Evolutionary conservation across 1,284 basidiomycete genomes (phyloP).

Genomic region (Rhodotorula sp.): DNA sequence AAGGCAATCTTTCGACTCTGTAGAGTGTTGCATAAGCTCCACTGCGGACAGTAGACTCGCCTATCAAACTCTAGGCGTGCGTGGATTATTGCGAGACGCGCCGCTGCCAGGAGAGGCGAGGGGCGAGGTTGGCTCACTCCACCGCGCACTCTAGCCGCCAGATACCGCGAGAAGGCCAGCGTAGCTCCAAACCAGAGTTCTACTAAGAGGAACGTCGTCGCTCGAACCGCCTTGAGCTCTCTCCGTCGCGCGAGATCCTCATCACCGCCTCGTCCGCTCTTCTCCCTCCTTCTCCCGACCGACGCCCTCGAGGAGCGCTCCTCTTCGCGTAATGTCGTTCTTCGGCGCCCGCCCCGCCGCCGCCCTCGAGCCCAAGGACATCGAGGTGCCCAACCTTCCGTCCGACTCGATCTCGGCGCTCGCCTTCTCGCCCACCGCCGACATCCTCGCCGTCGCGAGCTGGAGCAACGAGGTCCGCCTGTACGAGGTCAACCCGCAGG

Average conservation of each 20-base stretch:
- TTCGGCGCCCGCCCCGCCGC: conserved; percentile 35
- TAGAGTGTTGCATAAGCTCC: too few species aligned
- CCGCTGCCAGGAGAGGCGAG: too few species aligned
- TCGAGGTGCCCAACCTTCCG: conserved; percentile 64
- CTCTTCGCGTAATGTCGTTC: conserved; percentile 30
- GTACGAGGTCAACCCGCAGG: conserved; percentile 59
- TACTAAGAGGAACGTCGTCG: accelerated
- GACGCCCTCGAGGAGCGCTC: not conserved
- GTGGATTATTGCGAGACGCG: too few species aligned
- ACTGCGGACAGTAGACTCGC: too few species aligned
- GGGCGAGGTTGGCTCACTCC: too few species aligned
- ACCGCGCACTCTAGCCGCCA: too few species aligned
- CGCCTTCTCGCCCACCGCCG: conserved; percentile 51
- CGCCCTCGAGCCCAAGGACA: conserved; percentile 58
- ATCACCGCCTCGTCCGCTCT: not conserved
- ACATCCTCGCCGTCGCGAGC: conserved; percentile 52
- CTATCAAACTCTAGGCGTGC: too few species aligned
- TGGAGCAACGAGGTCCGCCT: conserved; percentile 53
- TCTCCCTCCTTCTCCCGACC: not conserved
- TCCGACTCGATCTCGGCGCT: conserved; percentile 51
- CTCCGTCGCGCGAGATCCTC: not conserved
- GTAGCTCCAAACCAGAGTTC: not conserved
- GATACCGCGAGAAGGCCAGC: not conserved
- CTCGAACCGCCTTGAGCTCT: not conserved
- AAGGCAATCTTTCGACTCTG: not conserved